These are phyloP conservation scores for Boletus pseudopeckii DNA, from an alignment of 768 basidiomycete species.

Conservation along the genomic window DNA sequence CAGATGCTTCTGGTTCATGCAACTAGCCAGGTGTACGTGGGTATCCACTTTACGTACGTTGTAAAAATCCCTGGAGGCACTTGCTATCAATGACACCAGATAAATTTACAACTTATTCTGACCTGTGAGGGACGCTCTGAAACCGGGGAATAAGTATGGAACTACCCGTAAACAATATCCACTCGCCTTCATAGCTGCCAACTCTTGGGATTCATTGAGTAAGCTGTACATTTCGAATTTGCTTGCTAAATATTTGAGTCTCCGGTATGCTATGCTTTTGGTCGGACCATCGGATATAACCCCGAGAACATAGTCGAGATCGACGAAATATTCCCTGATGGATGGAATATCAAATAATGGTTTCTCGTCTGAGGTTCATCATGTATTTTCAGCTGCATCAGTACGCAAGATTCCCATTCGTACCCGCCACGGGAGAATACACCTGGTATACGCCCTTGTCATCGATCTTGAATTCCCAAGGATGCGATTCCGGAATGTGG, in stretches of 20 bases:
- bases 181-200: slow-evolving; percentile 93
- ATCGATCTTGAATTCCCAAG: slow-evolving; percentile 72
- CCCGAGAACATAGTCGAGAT: slow-evolving; percentile 85
- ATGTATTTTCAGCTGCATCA: background rate
- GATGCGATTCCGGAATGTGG: slow-evolving; percentile 62
- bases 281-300: slow-evolving; percentile 95
- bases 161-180: background rate
- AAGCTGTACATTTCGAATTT: slow-evolving; percentile 94
- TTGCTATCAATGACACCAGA: slow-evolving; percentile 1
- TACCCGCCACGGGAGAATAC: slow-evolving; percentile 40
- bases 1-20: slow-evolving; percentile 99
- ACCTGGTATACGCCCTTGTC: slow-evolving; percentile 91
- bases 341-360: slow-evolving; percentile 78
- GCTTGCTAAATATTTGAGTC: slow-evolving; percentile 86
- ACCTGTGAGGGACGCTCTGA: slow-evolving; percentile 34
- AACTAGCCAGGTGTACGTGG: slow-evolving; percentile 97
- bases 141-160: slow-evolving; percentile 1
- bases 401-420: background rate
- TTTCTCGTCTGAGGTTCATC: slow-evolving; percentile 35
- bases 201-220: slow-evolving; percentile 89
- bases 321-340: slow-evolving; percentile 93
- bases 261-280: slow-evolving; percentile 90
- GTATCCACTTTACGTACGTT: slow-evolving; percentile 98
- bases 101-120: background rate
- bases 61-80: slow-evolving; percentile 83